phyloP scores from a whole-genome alignment of 495 filamentous ascomycete genomes.

The Aspergillus kassunensis region DNA sequence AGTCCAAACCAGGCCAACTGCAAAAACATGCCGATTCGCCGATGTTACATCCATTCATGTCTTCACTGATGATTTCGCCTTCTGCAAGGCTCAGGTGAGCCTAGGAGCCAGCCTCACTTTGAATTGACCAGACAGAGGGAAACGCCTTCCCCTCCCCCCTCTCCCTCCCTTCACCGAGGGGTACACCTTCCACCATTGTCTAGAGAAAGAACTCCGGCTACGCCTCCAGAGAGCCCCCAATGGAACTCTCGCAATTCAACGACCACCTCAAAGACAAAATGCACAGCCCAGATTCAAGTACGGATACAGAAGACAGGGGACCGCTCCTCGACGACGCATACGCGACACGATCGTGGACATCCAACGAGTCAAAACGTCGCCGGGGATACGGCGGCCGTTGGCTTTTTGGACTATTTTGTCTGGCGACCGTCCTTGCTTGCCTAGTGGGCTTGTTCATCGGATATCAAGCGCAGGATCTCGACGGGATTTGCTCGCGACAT shows the following conservation, averaged over 20 bases:
- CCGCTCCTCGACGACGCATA: conserved; percentile 6
- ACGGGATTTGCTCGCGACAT: conserved; percentile 12
- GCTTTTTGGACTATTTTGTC: neutral
- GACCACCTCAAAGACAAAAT: conserved; percentile 4
- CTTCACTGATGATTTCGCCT: no score
- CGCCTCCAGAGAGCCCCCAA: neutral
- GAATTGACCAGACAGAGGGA: no score
- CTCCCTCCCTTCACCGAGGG: neutral
- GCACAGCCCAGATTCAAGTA: neutral
- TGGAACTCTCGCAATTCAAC: neutral
- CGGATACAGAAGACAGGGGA: neutral
- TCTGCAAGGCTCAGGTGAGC: no score
- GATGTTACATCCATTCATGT: no score
- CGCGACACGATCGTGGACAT: neutral
- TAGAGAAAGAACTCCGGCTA: neutral
- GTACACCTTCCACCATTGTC: neutral
- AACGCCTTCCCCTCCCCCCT: neutral
- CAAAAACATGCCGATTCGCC: no score
- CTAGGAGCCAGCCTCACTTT: no score
- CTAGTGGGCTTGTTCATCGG: conserved; percentile 9
- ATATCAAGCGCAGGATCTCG: conserved; percentile 3
- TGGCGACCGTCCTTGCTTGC: neutral
- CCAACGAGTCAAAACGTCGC: neutral
- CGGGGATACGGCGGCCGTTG: neutral
- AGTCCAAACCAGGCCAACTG: neutral